Percentiles rank a stretch among this genome's conserved stretches.
phyloP scores from a whole-genome alignment of 257 asterid genomes.

The Solanum sitiens region DNA sequence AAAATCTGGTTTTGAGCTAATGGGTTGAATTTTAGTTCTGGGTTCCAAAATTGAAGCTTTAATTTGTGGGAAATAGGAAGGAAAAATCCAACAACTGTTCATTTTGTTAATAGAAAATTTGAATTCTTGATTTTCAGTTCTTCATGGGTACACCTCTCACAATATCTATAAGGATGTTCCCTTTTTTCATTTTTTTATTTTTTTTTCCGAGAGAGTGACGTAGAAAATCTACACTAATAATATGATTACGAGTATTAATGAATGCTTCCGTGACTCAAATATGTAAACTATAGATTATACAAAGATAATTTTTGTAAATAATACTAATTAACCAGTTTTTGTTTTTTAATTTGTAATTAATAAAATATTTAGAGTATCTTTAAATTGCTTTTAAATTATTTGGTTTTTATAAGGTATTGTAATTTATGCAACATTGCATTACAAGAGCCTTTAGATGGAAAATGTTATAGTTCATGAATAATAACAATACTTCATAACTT shows the following conservation, averaged over 20 bases:
- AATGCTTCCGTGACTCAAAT: fast-evolving
- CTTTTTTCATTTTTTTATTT: background rate
- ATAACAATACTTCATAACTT: no score
- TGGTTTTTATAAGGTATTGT: background rate
- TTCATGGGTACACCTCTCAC: background rate
- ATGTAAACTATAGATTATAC: no score
- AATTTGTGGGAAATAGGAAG: background rate
- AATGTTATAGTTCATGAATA: background rate
- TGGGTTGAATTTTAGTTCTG: background rate
- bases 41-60: slow-evolving; percentile 4
- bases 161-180: background rate
- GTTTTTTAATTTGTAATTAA: no score
- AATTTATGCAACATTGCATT: background rate
- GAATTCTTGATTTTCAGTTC: slow-evolving; percentile 19
- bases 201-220: fast-evolving
- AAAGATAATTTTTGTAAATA: no score
- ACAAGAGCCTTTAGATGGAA: no score
- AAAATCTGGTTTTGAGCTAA: slow-evolving; percentile 1
- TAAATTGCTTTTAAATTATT: no score
- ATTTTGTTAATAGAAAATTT: slow-evolving; percentile 3
- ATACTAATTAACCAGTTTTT: fast-evolving
- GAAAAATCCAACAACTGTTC: slow-evolving; percentile 15
- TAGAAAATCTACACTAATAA: no score
- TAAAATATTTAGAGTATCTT: background rate
- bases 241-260: no score